Percentiles rank a stretch among this genome's conserved stretches.
These are phyloP conservation scores for Trichoderma orchidacearum DNA, from an alignment of 495 filamentous ascomycete species.

Conservation along the genomic window DNA sequence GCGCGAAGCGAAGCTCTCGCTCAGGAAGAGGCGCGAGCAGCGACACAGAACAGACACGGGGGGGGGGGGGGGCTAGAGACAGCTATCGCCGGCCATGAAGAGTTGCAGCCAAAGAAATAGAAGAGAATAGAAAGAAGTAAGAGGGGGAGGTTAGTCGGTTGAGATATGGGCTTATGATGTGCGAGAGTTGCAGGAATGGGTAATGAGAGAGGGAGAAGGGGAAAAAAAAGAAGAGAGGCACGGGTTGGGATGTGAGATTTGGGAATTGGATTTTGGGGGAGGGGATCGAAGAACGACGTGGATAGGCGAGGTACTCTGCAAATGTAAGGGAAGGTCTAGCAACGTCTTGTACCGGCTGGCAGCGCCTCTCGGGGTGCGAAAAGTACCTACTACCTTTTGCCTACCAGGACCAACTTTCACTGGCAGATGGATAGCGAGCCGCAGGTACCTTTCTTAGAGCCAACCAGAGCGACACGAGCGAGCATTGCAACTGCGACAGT, in stretches of 20 bases:
- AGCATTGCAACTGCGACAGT: neutral
- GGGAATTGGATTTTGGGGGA: neutral
- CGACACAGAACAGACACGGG: neutral
- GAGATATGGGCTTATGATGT: too few species aligned
- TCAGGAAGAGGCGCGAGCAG: neutral
- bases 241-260: neutral
- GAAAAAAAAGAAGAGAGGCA: neutral
- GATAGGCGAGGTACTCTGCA: neutral
- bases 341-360: neutral
- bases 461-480: neutral
- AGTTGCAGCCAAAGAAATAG: neutral
- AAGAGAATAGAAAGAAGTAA: neutral
- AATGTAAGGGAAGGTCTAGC: neutral
- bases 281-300: neutral
- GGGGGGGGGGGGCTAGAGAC: neutral
- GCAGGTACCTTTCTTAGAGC: neutral
- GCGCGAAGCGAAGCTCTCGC: neutral
- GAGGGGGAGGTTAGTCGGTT: too few species aligned
- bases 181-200: too few species aligned
- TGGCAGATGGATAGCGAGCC: neutral
- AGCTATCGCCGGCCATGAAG: neutral
- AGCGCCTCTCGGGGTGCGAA: neutral
- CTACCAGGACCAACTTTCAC: neutral
- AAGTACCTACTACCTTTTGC: too few species aligned
- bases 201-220: neutral